A percentile compares a stretch with the other conserved stretches of the same genome.
These are phyloP conservation scores for Escallonia rubra DNA, from an alignment of 129 eudicot genomes.

Conservation along the genomic window DNA sequence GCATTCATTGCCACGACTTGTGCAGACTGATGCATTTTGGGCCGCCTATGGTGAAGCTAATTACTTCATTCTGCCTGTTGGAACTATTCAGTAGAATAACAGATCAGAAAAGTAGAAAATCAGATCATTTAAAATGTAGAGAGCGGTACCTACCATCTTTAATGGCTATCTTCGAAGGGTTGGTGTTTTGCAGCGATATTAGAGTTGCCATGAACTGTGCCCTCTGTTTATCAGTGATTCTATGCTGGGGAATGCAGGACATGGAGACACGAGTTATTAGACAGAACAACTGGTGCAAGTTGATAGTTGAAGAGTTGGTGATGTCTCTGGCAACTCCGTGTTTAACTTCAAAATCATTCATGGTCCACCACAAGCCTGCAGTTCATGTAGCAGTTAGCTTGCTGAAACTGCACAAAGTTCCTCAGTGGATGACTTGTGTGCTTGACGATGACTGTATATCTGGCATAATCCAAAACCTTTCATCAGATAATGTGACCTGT, in stretches of 20 bases:
- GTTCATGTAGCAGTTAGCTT: conserved; percentile 56
- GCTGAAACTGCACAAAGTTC: conserved; percentile 42
- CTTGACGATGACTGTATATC: conserved; percentile 62
- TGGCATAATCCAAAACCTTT: conserved; percentile 59
- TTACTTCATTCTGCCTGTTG: conserved; percentile 69
- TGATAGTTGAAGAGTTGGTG: conserved; percentile 78
- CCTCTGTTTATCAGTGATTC: conserved; percentile 53
- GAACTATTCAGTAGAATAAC: conserved; percentile 54
- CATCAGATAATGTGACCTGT: conserved; percentile 41
- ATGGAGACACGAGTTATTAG: conserved; percentile 18
- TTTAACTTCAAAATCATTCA: conserved; percentile 47
- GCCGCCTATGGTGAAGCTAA: conserved; percentile 53
- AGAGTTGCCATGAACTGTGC: conserved; percentile 62
- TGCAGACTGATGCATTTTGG: conserved; percentile 85
- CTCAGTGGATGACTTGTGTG: conserved; percentile 61
- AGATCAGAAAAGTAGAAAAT: conserved; percentile 25
- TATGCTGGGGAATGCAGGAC: conserved; percentile 54
- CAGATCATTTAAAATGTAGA: conserved; percentile 29
- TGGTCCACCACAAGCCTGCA: conserved; percentile 69
- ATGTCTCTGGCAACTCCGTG: conserved; percentile 59
- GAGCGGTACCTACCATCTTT: conserved; percentile 38
- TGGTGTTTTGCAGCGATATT: conserved; percentile 42
- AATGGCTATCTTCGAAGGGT: conserved; percentile 60
- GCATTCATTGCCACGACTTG: conserved; percentile 70
- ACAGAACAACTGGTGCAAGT: conserved; percentile 53